Evolutionary conservation across 768 basidiomycete species (phyloP).

Genomic region (Crucibulum laeve): DNA sequence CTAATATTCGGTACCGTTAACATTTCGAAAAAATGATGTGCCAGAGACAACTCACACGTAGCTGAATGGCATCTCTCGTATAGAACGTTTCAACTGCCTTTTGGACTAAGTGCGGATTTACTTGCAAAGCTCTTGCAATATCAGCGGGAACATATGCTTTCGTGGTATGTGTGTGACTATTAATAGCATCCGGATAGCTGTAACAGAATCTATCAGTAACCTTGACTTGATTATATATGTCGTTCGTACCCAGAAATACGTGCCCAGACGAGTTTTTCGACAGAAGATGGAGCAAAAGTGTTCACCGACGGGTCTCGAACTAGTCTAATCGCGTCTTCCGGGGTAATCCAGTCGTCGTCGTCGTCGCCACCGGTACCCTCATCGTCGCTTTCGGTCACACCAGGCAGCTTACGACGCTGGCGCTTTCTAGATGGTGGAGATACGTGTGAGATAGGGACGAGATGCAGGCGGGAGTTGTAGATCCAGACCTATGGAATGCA

Average conservation of each 20-base stretch:
- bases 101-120: constrained; percentile 69
- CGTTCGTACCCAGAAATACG: constrained; percentile 58
- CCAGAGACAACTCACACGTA: constrained; percentile 56
- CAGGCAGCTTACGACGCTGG: constrained; percentile 39
- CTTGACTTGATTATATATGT: not conserved
- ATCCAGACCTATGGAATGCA: constrained; percentile 80
- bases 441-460: constrained; percentile 75
- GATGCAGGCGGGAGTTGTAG: constrained; percentile 73
- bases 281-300: constrained; percentile 55
- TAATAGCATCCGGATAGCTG: constrained; percentile 69
- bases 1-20: constrained; percentile 31
- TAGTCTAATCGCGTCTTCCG: constrained; percentile 59
- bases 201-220: constrained; percentile 2
- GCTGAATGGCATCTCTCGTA: constrained; percentile 86
- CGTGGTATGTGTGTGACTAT: constrained; percentile 69
- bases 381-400: constrained; percentile 42
- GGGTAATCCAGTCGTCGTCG: constrained; percentile 47
- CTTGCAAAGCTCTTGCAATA: constrained; percentile 67
- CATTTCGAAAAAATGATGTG: not conserved
- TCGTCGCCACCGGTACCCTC: constrained; percentile 38
- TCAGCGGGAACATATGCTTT: constrained; percentile 78
- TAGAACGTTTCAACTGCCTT: constrained; percentile 92
- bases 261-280: constrained; percentile 67
- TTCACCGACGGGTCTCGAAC: constrained; percentile 48
- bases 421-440: constrained; percentile 62